A percentile compares a stretch with the other conserved stretches of the same genome.
These are phyloP conservation scores for Adansonia gregorii DNA, from an alignment of 441 rosid species.

Conservation along the genomic window DNA sequence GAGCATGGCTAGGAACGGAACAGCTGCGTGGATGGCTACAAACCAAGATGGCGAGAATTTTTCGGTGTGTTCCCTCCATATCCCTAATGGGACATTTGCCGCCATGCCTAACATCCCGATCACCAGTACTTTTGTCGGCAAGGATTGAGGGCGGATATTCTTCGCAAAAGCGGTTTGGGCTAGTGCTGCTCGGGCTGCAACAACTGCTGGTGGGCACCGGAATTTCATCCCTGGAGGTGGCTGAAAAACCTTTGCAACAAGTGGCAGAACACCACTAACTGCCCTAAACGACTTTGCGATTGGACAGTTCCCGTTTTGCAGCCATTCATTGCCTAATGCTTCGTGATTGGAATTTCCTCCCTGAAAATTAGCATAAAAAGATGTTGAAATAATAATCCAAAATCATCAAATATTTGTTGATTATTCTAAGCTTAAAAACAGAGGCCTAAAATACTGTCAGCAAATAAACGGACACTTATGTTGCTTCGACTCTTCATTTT, in stretches of 20 bases:
- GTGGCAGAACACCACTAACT: constrained; percentile 61
- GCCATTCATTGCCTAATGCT: constrained; percentile 65
- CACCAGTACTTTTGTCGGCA: constrained; percentile 63
- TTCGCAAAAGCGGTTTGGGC: constrained; percentile 68
- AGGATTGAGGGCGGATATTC: constrained; percentile 69
- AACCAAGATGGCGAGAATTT: constrained; percentile 72
- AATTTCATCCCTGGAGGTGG: constrained; percentile 64
- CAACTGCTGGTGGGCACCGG: constrained; percentile 61
- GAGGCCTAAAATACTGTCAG: not conserved
- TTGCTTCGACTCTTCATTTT: no score
- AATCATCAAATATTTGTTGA: not conserved
- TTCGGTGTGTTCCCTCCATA: constrained; percentile 78
- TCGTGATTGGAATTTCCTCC: constrained; percentile 66
- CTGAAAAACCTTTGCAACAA: constrained; percentile 64
- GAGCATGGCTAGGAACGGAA: constrained; percentile 71
- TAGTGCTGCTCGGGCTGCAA: constrained; percentile 72
- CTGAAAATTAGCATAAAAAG: constrained; percentile 42
- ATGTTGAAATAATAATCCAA: constrained; percentile 20
- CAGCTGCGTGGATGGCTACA: constrained; percentile 74
- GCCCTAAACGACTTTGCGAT: constrained; percentile 73
- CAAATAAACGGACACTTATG: not conserved
- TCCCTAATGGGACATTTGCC: constrained; percentile 65
- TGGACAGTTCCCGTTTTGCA: constrained; percentile 70
- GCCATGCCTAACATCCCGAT: constrained; percentile 78
- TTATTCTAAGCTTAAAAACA: no score